Evolutionary conservation across 176 grass and related monocot species (phyloP), one percentile per base, ranked within the genome.

Genomic region (Rhynchospora pubera): DNA sequence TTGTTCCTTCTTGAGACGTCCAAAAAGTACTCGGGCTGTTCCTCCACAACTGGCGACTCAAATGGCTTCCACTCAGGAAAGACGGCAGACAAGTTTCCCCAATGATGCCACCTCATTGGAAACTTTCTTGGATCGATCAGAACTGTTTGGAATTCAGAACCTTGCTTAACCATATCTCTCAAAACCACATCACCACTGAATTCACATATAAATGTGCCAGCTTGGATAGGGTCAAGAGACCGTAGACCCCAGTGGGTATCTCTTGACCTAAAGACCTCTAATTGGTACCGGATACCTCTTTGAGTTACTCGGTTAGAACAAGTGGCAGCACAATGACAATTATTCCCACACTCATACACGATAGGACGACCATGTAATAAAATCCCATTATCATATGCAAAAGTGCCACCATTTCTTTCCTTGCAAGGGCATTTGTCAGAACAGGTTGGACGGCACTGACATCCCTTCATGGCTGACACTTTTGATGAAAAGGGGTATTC

Each of bases 251-350:
- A 97, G 10, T 83, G 62, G 6, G 86, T 97, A 69, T 94, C 86
- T 34, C 1, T 63, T 7, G 94, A 97, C 19, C 90, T 84, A 30
- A 91, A 94, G 69, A 97, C 90, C 87, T 97, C 90, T 50, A 97
- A 59, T 23, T 62, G 83, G 77, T 94, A 83, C 74, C 84, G 90
- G 46, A 97, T 85, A 39, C 91, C 91, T 58, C 62, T 92, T 86
- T 97, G 94, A 3, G 87, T 90, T 48, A 83, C 71, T 0, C 91
- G 76, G 86, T 97, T 94, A 9, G 32, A 21, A 8, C 94, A 97
- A 7, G 24, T 93, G 39, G 74, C 47, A 24, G 91, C 26, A 58
- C 94, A 97, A 0, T 26, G 45, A 61, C 91, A 97, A 28, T 45
- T 23, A 44, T 78, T 44, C n/a, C 90, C 94, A 1, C 94, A 97